Base-by-base conservation (phyloP, 345 rosid genomes). In the Odontarrhena argentea region DNA sequence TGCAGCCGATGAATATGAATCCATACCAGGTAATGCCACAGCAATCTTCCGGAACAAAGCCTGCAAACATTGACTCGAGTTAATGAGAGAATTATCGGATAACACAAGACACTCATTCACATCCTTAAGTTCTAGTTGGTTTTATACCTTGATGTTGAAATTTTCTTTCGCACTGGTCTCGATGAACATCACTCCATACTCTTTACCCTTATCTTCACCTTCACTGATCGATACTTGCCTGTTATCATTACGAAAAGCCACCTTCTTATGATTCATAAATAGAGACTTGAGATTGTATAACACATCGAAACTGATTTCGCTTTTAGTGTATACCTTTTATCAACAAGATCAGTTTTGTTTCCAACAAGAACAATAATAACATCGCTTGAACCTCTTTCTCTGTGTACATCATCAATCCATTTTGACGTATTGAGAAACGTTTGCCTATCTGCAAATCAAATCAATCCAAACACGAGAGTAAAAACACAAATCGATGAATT, bases 131-230 rank as follows among this genome's bases (percentile, higher is more conserved):
- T 3, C 11, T 30, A 30, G 25, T 44, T 67, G 38, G 13, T 52
- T 38, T 11, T 22, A 32, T 49, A 88, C 97, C 96, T 92, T 89
- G 57, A 92, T 82, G 63, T 89, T 86, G 76, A 92, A 92, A 70
- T 91, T 96, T 30, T 91, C 98, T 79, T 92, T 89, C 3, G 98
- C 98, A 50, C 98, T 92, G 13, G 98, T 89, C 76, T 92, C 95
- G 18, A 92, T 84, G 71, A 92, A 92, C 96, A 92, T 84, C 28
- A 92, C 85, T 45, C 96, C 93, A 68, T 70, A 64, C 68, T 92
- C 98, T 9, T 80, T 77, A 70, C 89, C 86, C 74, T 85, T 92
- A 64, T 70, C 76, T 70, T 92, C 96, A 7, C 98, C 98, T 70
- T 92, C 98, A 79, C 84, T 92, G 42, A 89, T 89, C 0, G 96